Evolutionary conservation across 768 basidiomycete genomes (phyloP).

Genomic region (Jaapia argillacea): DNA sequence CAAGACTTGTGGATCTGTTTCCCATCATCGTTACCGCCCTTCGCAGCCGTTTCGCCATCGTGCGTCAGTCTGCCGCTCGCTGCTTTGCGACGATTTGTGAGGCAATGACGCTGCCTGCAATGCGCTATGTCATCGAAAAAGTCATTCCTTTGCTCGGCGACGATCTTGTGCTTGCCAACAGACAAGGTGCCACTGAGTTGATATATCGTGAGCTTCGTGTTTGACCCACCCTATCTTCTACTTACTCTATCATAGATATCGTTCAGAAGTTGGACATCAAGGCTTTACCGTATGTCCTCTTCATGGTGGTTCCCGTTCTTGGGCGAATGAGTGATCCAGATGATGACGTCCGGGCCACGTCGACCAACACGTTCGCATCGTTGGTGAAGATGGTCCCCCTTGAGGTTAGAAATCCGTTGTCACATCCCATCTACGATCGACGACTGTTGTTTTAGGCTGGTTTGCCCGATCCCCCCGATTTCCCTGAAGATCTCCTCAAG

Average conservation of each 20-base stretch:
- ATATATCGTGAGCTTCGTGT: constrained; percentile 66
- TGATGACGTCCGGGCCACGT: constrained; percentile 83
- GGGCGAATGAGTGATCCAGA: constrained; percentile 96
- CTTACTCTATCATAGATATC: constrained; percentile 47
- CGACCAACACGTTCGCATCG: constrained; percentile 96
- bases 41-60: constrained; percentile 82
- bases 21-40: constrained; percentile 69
- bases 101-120: constrained; percentile 75
- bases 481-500: constrained; percentile 79
- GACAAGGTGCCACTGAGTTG: constrained; percentile 86
- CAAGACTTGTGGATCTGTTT: constrained; percentile 60
- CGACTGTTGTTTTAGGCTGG: constrained; percentile 53
- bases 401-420: constrained; percentile 45
- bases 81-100: constrained; percentile 86
- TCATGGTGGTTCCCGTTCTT: constrained; percentile 91
- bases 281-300: constrained; percentile 92
- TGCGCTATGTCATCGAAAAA: constrained; percentile 83
- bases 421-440: background rate
- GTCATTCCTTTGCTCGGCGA: constrained; percentile 80
- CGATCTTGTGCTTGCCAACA: constrained; percentile 55
- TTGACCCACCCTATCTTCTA: background rate
- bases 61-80: constrained; percentile 79
- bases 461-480: constrained; percentile 91
- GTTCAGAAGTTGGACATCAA: constrained; percentile 89
- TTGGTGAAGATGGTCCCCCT: constrained; percentile 98